Evolutionary conservation across 345 rosid species (phyloP), one percentile per base, ranked within the genome.

Genomic region (Rhizophora mangle): DNA sequence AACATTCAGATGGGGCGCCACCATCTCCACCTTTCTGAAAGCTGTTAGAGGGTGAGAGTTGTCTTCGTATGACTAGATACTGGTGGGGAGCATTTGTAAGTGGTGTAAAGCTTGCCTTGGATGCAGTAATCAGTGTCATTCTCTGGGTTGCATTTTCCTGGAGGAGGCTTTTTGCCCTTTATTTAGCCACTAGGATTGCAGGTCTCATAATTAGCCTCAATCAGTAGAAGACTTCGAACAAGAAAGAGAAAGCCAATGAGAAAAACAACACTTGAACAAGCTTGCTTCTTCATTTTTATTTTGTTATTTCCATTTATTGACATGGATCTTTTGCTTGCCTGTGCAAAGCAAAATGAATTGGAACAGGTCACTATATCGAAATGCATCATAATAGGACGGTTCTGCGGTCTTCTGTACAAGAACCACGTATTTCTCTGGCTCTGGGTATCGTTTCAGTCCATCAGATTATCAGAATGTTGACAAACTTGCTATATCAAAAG

Each of bases 111-210:
- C 39, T 36, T 36, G 39, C 39, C 39, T 36, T 8, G 39, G 39
- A 34, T 15, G 49, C 52, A 62, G 51, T 52, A 62, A 9, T 34
- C 65, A 0, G 65, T 37, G 52, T 63, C 51, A 39, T 63, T 37
- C 53, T 63, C 66, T 21, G 4, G 26, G 53, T 63, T 63, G 62
- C 65, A 68, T 53, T 63, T 32, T 22, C 63, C 22, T 3, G 51
- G 22, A 5, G 63, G 74, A 29, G 72, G 69, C 6, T 58, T 63
- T 67, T 63, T 72, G 2, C 77, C 82, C 61, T 46, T 72, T 4
- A 72, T 18, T 10, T 69, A 37, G 30, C 78, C 70, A 21, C 80
- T 79, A 6, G 72, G 72, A 19, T 13, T 69, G 77, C 72, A 69
- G 20, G 66, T 34, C 24, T 21, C 43, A 18, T 1, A 8, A 37